phyloP scores from a whole-genome alignment of 2,329 filamentous ascomycete genomes.

The Aaosphaeria arxii region DNA sequence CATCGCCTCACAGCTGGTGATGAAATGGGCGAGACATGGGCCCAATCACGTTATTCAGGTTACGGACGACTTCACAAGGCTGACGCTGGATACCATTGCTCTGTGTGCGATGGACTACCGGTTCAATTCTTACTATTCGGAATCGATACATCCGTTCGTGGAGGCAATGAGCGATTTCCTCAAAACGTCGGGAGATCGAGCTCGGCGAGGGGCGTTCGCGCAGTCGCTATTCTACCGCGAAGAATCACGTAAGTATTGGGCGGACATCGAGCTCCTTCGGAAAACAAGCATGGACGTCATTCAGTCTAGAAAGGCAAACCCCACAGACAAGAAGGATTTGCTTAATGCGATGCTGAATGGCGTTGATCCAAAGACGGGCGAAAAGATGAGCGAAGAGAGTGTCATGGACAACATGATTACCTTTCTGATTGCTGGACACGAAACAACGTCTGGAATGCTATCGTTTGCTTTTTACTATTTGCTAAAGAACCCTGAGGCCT shows the following conservation, averaged over 20 bases:
- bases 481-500: slow-evolving; percentile 48
- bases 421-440: slow-evolving; percentile 58
- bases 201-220: slow-evolving; percentile 25
- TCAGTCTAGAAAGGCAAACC: slow-evolving; percentile 52
- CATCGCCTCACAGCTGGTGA: slow-evolving; percentile 61
- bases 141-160: slow-evolving; percentile 37
- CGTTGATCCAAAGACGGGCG: slow-evolving; percentile 61
- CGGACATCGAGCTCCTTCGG: slow-evolving; percentile 54
- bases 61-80: slow-evolving; percentile 37
- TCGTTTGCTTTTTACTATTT: slow-evolving; percentile 51
- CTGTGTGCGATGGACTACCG: slow-evolving; percentile 40
- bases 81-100: slow-evolving; percentile 38
- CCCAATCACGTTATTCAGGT: slow-evolving; percentile 30
- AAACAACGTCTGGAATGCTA: slow-evolving; percentile 37
- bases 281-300: slow-evolving; percentile 57
- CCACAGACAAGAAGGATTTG: slow-evolving; percentile 57
- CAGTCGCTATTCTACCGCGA: slow-evolving; percentile 32
- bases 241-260: slow-evolving; percentile 49
- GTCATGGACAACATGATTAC: slow-evolving; percentile 67
- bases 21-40: slow-evolving; percentile 56
- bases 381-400: slow-evolving; percentile 55
- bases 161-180: slow-evolving; percentile 39
- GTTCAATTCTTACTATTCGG: slow-evolving; percentile 40
- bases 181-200: slow-evolving; percentile 31
- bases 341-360: slow-evolving; percentile 58